phyloP scores from a whole-genome alignment of 2,329 filamentous ascomycete genomes.

The Aspergillus oerlinghausenensis region DNA sequence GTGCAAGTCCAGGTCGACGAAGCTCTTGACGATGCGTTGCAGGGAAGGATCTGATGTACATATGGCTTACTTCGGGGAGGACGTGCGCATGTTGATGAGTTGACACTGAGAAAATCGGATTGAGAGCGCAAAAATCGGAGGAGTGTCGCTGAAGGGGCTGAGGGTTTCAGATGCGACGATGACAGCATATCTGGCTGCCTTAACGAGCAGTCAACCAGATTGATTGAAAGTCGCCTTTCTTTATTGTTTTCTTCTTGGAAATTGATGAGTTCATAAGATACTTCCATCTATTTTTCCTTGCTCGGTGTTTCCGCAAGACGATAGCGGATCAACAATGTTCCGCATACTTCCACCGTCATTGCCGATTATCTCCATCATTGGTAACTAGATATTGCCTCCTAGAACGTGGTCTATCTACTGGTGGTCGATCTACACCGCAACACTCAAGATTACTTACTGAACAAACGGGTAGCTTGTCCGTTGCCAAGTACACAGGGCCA shows the following conservation, averaged over 20 bases:
- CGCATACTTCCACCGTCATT: background rate
- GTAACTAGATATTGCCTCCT: background rate
- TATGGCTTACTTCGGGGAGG: slow-evolving; percentile 10
- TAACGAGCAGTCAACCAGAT: slow-evolving; percentile 7
- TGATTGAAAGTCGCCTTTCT: slow-evolving; percentile 1
- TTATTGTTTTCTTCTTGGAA: background rate
- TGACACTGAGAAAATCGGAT: slow-evolving; percentile 55
- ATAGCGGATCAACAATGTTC: background rate
- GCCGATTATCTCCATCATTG: background rate
- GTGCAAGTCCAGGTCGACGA: slow-evolving; percentile 19
- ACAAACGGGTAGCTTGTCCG: too few relatives aligned
- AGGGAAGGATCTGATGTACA: slow-evolving; percentile 10
- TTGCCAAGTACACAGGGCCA: too few relatives aligned
- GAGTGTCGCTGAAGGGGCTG: slow-evolving; percentile 52
- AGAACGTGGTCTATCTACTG: background rate
- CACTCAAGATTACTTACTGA: too few relatives aligned
- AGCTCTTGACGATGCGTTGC: slow-evolving; percentile 12
- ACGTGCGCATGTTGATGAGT: slow-evolving; percentile 24
- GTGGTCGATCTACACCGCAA: too few relatives aligned
- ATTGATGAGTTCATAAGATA: background rate
- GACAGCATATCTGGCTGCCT: slow-evolving; percentile 34
- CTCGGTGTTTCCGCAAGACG: background rate
- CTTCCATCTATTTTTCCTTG: slow-evolving; percentile 2
- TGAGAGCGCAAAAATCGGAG: slow-evolving; percentile 71
- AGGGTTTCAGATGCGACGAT: slow-evolving; percentile 29